Evolutionary conservation across 2,329 filamentous ascomycete species (phyloP).

Genomic region (Periconia digitata): DNA sequence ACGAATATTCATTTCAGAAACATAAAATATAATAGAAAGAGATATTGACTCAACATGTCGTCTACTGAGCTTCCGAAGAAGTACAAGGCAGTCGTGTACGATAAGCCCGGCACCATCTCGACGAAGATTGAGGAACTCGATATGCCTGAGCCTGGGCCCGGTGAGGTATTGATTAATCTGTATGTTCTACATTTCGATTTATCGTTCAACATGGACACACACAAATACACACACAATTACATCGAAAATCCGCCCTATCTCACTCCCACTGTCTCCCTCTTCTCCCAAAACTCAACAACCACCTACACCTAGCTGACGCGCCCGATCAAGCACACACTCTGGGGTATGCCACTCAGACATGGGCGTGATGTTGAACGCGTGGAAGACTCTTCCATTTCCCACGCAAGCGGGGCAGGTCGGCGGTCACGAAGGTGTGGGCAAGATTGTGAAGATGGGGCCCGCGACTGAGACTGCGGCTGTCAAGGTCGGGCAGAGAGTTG

Average conservation of each 20-base stretch:
- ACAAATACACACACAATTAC: too few species aligned
- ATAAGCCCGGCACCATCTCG: conserved; percentile 65
- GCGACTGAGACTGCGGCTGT: conserved; percentile 58
- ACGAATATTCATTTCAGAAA: too few species aligned
- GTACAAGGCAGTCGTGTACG: conserved; percentile 66
- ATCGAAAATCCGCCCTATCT: neutral
- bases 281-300: conserved; percentile 10
- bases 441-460: conserved; percentile 65
- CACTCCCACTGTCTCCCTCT: too few species aligned
- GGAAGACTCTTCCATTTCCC: conserved; percentile 59
- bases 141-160: conserved; percentile 64
- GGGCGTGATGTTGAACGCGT: conserved; percentile 52
- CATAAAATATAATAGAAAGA: neutral
- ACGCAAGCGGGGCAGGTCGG: conserved; percentile 65
- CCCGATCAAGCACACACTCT: conserved; percentile 52
- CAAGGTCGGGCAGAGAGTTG: conserved; percentile 68
- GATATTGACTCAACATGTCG: conserved; percentile 26
- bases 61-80: conserved; percentile 52
- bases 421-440: conserved; percentile 69
- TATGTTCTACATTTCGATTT: too few species aligned
- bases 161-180: conserved; percentile 65
- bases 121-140: conserved; percentile 66
- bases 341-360: conserved; percentile 68
- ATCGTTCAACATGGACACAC: too few species aligned
- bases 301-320: neutral